Base-by-base conservation (phyloP, 2,329 filamentous ascomycete species). In the Chaetomiaceae sp. region DNA sequence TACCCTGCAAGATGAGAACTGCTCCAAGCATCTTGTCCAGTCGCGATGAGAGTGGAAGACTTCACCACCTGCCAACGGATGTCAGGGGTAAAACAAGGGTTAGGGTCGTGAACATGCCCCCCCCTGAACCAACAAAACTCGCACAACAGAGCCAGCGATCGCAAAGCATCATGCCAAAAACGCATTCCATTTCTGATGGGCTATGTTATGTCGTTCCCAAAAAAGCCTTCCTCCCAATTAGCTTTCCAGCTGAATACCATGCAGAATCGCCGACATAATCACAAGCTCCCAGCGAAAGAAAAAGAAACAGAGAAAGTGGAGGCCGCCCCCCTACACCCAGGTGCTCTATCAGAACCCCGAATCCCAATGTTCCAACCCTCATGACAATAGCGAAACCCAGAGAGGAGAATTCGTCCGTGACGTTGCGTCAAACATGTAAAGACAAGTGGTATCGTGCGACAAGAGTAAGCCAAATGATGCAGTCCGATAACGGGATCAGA, bases 401-500 rank as follows among this genome's bases (percentile, higher is more conserved):
- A 10, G 10, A 10, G 10, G 25, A 27, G 25, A 2, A 27, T 27
- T 27, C 6, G 12, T n/a, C 44, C 35, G 49, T 51, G 41, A 38
- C 31, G 44, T 23, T 34, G 39, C 25, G 47, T 43, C 40, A 21
- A 17, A 27, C 33, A 21, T 43, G 47, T 44, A 49, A 50, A 49
- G 21, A 23, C 47, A 48, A 56, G 20, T 55, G 53, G 53, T 55
- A 58, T 55, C 51, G 54, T 51, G 48, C 45, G 51, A 23, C 21
- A 47, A 46, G 13, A 27, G 21, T 5, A 13, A 38, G 9, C 17
- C 19, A 38, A 21, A 33, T 13, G 30, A 44, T 25, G 42, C 20
- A 16, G 13, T 19, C 19, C 41, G 13, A 20, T 35, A 27, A 37
- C 10, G 33, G 5, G 21, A 3, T 38, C 4, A 20, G 10, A 20